Evolutionary conservation across 306 rosid species (phyloP).

Genomic region (Cucurbita ficifolia): DNA sequence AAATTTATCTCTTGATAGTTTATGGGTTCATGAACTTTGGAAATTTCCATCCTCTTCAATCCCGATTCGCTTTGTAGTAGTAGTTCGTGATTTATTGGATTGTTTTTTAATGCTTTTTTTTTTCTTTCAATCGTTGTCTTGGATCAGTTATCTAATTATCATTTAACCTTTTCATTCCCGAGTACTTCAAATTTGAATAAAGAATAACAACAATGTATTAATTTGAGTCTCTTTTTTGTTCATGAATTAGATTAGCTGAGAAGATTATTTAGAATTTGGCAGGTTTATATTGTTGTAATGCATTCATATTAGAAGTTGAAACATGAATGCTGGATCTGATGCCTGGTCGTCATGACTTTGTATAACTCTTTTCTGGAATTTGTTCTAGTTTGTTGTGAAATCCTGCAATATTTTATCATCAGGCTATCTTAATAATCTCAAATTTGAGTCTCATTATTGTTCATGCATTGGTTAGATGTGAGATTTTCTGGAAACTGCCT

Average conservation of each 20-base stretch:
- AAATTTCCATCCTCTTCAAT: background rate
- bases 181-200: background rate
- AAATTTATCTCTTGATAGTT: background rate
- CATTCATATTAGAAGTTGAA: background rate
- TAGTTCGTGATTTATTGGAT: background rate
- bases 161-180: background rate
- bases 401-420: background rate
- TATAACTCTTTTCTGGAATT: background rate
- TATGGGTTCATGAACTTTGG: background rate
- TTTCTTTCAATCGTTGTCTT: background rate
- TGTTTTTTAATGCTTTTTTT: background rate
- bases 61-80: background rate
- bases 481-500: background rate
- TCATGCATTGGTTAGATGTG: background rate
- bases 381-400: background rate
- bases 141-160: background rate
- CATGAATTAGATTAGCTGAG: background rate
- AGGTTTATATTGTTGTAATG: background rate
- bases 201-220: background rate
- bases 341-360: background rate
- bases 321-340: background rate
- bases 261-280: background rate
- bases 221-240: too few relatives aligned
- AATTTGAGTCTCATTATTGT: background rate
- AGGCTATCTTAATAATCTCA: background rate